These are phyloP conservation scores for Calonectria leucothoes DNA, from an alignment of 2,329 filamentous ascomycete genomes.

Conservation along the genomic window DNA sequence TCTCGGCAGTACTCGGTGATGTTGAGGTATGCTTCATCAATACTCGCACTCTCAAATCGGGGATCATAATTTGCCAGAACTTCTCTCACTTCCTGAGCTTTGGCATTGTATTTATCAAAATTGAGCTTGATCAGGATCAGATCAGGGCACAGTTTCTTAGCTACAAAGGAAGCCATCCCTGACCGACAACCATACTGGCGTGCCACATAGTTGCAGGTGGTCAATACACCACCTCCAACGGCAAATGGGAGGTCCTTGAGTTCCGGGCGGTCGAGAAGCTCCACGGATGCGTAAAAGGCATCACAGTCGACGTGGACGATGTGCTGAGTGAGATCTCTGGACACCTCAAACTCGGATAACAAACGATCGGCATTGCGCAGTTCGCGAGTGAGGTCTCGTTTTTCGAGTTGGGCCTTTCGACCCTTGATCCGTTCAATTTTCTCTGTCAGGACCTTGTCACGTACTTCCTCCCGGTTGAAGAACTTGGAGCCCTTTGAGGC, in stretches of 20 bases:
- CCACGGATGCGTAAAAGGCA: conserved; percentile 96
- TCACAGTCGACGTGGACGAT: conserved; percentile 97
- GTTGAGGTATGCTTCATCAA: conserved; percentile 97
- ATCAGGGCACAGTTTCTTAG: conserved; percentile 91
- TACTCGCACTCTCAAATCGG: conserved; percentile 91
- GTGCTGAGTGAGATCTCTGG: conserved; percentile 83
- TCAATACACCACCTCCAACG: conserved; percentile 77
- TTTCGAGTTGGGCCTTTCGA: conserved; percentile 81
- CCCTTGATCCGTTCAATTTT: conserved; percentile 86
- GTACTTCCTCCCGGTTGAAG: conserved; percentile 89
- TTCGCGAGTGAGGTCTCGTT: conserved; percentile 78
- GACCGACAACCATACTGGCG: conserved; percentile 91
- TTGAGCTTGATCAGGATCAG: conserved; percentile 86
- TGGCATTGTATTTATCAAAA: conserved; percentile 90
- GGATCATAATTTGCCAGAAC: conserved; percentile 90
- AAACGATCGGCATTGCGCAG: conserved; percentile 83
- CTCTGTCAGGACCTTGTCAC: conserved; percentile 83
- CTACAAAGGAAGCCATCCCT: conserved; percentile 96
- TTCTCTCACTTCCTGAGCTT: conserved; percentile 87
- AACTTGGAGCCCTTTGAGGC: conserved; percentile 96
- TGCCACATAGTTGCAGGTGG: conserved; percentile 87
- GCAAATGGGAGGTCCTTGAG: conserved; percentile 90
- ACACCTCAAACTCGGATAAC: conserved; percentile 81
- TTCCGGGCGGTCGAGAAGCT: conserved; percentile 85
- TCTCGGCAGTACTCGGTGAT: conserved; percentile 86